A percentile compares a stretch with the other conserved stretches of the same genome.
Evolutionary conservation across 31 red algal species (phyloP).

Genomic region (Pterothamnion heteromorphum): DNA sequence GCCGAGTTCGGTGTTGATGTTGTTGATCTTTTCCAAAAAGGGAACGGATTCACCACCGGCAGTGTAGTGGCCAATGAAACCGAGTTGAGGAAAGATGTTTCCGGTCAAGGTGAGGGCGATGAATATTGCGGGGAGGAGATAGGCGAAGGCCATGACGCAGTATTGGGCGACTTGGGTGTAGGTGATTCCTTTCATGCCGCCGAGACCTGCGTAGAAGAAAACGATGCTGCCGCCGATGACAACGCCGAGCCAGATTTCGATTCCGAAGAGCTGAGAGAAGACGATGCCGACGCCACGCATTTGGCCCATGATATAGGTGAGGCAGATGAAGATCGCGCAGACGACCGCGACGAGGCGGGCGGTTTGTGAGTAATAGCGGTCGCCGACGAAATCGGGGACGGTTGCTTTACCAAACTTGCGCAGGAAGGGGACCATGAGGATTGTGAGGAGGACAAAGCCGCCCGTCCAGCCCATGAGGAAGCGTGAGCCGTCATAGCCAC

Average conservation of each 20-base stretch:
- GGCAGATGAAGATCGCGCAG: constrained; percentile 1
- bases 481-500: constrained; percentile 3
- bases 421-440: not conserved
- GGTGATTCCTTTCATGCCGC: constrained; percentile 41
- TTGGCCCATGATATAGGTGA: constrained; percentile 31
- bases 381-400: constrained; percentile 37
- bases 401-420: constrained; percentile 39
- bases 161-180: constrained; percentile 43
- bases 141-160: not conserved
- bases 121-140: constrained; percentile 11
- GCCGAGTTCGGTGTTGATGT: not conserved
- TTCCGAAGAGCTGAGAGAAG: not conserved
- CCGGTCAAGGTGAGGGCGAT: not conserved
- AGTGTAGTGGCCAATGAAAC: not conserved
- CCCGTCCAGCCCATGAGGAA: constrained; percentile 46
- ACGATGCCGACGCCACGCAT: constrained; percentile 28
- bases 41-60: not conserved
- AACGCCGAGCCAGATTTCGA: not conserved
- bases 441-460: not conserved
- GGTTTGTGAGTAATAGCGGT: constrained; percentile 42
- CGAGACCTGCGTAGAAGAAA: constrained; percentile 9
- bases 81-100: constrained; percentile 27
- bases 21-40: constrained; percentile 22
- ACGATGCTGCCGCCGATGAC: constrained; percentile 2
- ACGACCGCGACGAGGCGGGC: constrained; percentile 15